Evolutionary conservation across 805 yeast species (phyloP), one percentile per base, ranked within the genome.

Genomic region (Teunomyces atbi): DNA sequence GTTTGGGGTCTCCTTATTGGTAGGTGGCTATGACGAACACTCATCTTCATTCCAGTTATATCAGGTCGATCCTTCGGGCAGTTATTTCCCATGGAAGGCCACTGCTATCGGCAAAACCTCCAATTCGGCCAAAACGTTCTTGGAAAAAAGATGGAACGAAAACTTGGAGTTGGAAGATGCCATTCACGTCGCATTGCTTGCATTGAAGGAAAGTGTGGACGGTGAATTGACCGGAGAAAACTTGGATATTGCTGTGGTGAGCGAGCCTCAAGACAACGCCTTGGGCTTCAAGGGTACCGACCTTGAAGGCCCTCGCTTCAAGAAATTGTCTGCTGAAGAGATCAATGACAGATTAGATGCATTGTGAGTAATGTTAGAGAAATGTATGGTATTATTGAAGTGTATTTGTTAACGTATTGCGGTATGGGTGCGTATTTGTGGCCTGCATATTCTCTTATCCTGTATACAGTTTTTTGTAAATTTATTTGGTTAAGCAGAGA

Each of bases 21-120:
- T 94, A 15, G 99, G 97, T 7, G 99, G 99, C 18, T 80, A 89
- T 64, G 98, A 94, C 64, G 89, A 85, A 30, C 82, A 78, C 57
- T 76, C 80, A 12, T 83, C 83, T 23, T 56, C 55, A 29, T 91
- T 80, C 67, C 87, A 87, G 62, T 76, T 94, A 49, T 94, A 94
- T 67, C 99, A 94, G 70, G 96, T 94, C 41, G 99, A 94, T 71
- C 99, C 99, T 4, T 86, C 96, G 3, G 99, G 99, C 7, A 83
- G 97, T 34, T 94, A 86, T 66, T 94, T 89, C 78, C 98, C 99
- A 7, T 94, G 99, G 99, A 94, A 92, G 69, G 99, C 99, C 32
- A 92, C 99, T 3, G 98, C 99, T 19, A 94, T 94, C 58, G 99
- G 99, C 53, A 91, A 90, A 64, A 96, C 97, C 20, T 84, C 97